These are phyloP conservation scores for Botrytis pseudocinerea DNA, from an alignment of 2,329 filamentous ascomycete species.

Conservation along the genomic window DNA sequence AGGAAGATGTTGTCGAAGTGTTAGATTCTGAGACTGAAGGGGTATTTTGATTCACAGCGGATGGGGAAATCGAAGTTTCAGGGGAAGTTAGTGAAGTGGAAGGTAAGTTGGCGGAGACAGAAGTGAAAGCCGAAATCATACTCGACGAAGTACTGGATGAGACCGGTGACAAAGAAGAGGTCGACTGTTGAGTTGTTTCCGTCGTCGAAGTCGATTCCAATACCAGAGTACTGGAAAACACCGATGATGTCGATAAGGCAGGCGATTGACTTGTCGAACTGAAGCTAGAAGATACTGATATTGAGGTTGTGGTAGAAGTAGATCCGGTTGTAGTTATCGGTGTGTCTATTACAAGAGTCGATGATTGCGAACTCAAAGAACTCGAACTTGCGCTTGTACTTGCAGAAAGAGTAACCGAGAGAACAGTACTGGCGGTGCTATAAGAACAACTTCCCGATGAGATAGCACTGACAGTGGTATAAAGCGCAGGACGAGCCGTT, in stretches of 20 bases:
- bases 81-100: not conserved
- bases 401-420: not conserved
- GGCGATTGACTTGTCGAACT: not conserved
- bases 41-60: not conserved
- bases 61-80: too few species aligned
- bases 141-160: not conserved
- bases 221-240: not conserved
- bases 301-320: not conserved
- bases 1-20: not conserved
- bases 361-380: not conserved
- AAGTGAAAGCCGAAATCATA: not conserved
- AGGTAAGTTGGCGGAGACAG: rapidly evolving
- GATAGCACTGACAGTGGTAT: not conserved
- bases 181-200: not conserved
- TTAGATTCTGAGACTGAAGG: not conserved
- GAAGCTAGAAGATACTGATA: not conserved
- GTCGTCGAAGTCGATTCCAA: not conserved
- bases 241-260: not conserved
- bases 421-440: not conserved
- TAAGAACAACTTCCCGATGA: not conserved
- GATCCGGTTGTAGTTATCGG: not conserved
- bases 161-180: not conserved
- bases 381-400: not conserved
- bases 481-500: not conserved
- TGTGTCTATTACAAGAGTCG: too few species aligned